These are phyloP conservation scores for Malassezia cuniculi DNA, from an alignment of 1,284 basidiomycete species.

Conservation along the genomic window DNA sequence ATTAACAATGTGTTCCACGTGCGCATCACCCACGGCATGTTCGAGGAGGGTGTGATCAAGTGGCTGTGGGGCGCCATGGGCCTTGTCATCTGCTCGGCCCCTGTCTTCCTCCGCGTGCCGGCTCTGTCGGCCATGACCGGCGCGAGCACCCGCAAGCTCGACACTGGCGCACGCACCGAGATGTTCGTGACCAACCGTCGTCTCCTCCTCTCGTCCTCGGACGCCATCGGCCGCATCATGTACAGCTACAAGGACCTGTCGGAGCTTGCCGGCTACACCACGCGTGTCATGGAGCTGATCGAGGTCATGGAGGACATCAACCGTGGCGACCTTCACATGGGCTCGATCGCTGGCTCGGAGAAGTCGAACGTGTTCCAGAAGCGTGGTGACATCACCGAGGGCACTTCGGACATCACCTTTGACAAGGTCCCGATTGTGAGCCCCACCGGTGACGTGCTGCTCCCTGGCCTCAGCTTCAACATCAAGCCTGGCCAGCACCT, in stretches of 20 bases:
- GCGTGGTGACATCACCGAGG: constrained; percentile 55
- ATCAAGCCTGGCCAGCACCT: constrained; percentile 70
- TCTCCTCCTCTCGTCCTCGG: constrained; percentile 58
- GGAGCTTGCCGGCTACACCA: constrained; percentile 88
- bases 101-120: constrained; percentile 79
- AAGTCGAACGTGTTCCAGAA: constrained; percentile 59
- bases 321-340: constrained; percentile 75
- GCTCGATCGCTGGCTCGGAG: constrained; percentile 57
- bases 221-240: constrained; percentile 60
- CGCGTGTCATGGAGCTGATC: constrained; percentile 73
- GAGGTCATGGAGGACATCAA: constrained; percentile 83
- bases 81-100: constrained; percentile 79
- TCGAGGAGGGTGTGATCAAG: constrained; percentile 76
- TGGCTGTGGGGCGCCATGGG: constrained; percentile 92
- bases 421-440: constrained; percentile 88
- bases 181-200: constrained; percentile 81
- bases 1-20: constrained; percentile 69
- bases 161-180: constrained; percentile 42
- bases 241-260: constrained; percentile 86
- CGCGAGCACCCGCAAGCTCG: constrained; percentile 17
- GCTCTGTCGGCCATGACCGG: constrained; percentile 46
- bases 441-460: constrained; percentile 84
- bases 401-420: constrained; percentile 61
- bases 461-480: constrained; percentile 65
- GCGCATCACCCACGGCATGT: constrained; percentile 75